Percentiles rank a stretch among this genome's conserved stretches.
These are phyloP conservation scores for Emmonsiellopsis sp. DNA, from an alignment of 2,329 filamentous ascomycete species.

Conservation along the genomic window DNA sequence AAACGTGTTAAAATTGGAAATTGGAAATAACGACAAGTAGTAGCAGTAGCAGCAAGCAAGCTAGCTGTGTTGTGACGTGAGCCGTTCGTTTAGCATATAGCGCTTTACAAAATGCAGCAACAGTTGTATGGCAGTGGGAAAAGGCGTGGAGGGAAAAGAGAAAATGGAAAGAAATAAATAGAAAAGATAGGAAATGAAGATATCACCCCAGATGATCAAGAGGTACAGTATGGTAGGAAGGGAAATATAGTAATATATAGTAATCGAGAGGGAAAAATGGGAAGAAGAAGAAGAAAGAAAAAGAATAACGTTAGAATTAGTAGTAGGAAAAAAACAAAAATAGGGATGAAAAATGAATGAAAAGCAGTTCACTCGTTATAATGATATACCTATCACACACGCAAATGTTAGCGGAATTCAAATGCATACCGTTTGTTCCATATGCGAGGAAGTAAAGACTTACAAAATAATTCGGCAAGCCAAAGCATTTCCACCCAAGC, in stretches of 20 bases:
- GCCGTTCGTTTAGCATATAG: too few relatives aligned
- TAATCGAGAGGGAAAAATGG: neutral
- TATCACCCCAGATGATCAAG: neutral
- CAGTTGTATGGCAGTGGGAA: too few relatives aligned
- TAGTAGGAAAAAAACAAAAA: neutral
- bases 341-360: neutral
- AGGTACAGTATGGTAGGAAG: neutral
- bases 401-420: conserved; percentile 4
- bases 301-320: neutral
- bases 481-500: conserved; percentile 74
- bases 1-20: too few relatives aligned
- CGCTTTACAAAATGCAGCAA: too few relatives aligned
- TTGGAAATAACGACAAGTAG: too few relatives aligned
- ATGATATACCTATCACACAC: conserved; percentile 61
- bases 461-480: conserved; percentile 96
- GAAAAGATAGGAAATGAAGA: neutral
- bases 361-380: conserved; percentile 63
- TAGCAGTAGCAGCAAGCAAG: too few relatives aligned
- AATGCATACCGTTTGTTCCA: neutral
- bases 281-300: neutral
- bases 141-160: too few relatives aligned
- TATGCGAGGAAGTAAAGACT: conserved; percentile 21
- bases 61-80: too few relatives aligned
- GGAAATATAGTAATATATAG: neutral
- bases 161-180: neutral